These are phyloP conservation scores for Huntiella savannae DNA, from an alignment of 2,329 filamentous ascomycete species.

Conservation along the genomic window DNA sequence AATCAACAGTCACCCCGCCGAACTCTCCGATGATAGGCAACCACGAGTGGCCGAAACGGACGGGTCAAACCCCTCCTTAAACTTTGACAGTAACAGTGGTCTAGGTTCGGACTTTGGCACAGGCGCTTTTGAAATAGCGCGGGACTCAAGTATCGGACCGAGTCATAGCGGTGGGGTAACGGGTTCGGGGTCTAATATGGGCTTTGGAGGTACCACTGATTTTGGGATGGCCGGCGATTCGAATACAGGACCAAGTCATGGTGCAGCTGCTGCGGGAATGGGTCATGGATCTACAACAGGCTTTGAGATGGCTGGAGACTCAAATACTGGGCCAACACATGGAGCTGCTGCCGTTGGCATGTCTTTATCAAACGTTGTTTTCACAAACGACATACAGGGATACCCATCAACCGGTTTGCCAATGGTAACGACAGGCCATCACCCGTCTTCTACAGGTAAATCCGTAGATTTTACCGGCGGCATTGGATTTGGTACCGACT, in stretches of 20 bases:
- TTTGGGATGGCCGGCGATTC: slow-evolving; percentile 1
- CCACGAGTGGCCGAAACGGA: not conserved
- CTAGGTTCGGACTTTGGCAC: slow-evolving; percentile 3
- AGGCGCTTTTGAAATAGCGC: too few species aligned
- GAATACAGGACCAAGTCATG: not conserved
- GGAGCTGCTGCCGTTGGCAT: too few species aligned
- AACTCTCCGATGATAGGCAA: not conserved
- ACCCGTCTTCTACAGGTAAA: too few species aligned
- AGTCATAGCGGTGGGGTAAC: too few species aligned
- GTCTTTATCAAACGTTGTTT: too few species aligned
- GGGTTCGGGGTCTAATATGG: not conserved
- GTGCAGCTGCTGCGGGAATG: slow-evolving; percentile 1
- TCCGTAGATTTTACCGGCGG: not conserved
- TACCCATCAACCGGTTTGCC: too few species aligned
- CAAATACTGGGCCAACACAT: not conserved
- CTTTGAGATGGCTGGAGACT: not conserved
- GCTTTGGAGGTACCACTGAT: not conserved
- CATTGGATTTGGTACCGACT: not conserved
- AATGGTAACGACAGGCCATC: too few species aligned
- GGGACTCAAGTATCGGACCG: too few species aligned
- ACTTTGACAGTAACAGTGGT: slow-evolving; percentile 1
- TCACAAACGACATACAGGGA: too few species aligned
- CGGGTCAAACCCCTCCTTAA: not conserved
- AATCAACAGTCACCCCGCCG: not conserved
- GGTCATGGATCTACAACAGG: not conserved